Evolutionary conservation across 2,329 filamentous ascomycete species (phyloP), one percentile per base, ranked within the genome.

Genomic region (Botryotinia narcissicola): DNA sequence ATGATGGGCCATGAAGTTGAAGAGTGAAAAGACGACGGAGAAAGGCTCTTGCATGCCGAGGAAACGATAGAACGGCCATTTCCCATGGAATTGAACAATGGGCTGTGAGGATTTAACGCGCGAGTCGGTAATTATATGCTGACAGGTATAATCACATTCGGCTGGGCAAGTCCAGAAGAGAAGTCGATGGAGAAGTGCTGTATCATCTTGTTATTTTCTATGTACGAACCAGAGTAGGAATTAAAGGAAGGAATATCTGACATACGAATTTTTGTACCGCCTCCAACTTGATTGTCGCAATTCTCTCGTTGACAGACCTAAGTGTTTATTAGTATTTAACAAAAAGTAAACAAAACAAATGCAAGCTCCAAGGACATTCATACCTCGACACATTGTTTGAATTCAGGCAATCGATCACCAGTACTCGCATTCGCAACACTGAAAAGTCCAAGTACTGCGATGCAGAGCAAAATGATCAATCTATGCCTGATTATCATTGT

Each of bases 81-180:
- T 99, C 46, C 96, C 96, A 85, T 99, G 94, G 86, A 95, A 99
- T 84, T 99, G 96, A 73, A 95, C 91, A 68, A 98, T 83, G 18
- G 90, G 88, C 44, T 89, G 88, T 74, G 89, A 87, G 75, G 88
- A 85, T 40, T 88, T 85, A 77, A 94, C 84, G 76, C 95, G 93
- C 74, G 84, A 84, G 78, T 89, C 84, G 73, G 96, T 98, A 74
- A 97, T 87, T 82, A 97, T 92, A 86, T 97, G 95, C 83, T 99
- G 96, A 86, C 96, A 99, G 75, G 93, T 92, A 85, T 99, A 97
- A 86, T 99, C 95, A 89, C 96, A 99, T 88, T 99, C 95, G 81
- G 92, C 87, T 75, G 92, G 89, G 84, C 96, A 99, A 81, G 90
- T 90, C 96, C 96, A 99, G 82, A 98, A 85, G 80, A 98, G 90